phyloP scores from a whole-genome alignment of 108 stramenopile genomes.

The Poteriospumella lacustris region DNA sequence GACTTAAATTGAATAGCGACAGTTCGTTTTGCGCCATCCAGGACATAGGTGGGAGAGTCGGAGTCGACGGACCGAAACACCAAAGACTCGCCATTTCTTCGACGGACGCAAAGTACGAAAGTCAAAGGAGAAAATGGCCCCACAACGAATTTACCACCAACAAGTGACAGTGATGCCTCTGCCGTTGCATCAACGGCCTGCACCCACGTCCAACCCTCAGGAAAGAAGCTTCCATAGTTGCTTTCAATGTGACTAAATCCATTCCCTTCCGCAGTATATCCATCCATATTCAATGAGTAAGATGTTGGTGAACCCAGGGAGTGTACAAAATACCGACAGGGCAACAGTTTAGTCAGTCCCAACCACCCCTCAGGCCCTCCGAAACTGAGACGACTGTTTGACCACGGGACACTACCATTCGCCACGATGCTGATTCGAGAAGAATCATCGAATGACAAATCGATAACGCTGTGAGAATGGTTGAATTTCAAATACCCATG shows the following conservation, averaged over 20 bases:
- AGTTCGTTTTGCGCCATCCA: not conserved
- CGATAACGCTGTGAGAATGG: too few species aligned
- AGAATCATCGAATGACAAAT: too few species aligned
- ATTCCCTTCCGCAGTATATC: not conserved
- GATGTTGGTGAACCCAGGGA: not conserved
- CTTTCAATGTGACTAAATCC: conserved; percentile 1
- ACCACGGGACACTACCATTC: too few species aligned
- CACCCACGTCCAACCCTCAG: conserved; percentile 17
- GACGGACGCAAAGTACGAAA: not conserved
- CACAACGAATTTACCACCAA: conserved; percentile 6
- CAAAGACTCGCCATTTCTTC: not conserved
- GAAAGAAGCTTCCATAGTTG: conserved; percentile 10
- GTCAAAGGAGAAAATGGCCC: not conserved
- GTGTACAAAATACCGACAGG: not conserved
- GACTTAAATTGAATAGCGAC: not conserved
- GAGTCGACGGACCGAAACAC: not conserved
- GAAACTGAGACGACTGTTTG: not conserved
- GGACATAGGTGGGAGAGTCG: not conserved
- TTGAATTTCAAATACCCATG: too few species aligned
- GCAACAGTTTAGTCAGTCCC: not conserved
- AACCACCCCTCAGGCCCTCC: conserved; percentile 12
- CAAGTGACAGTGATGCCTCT: not conserved
- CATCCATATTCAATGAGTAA: not conserved
- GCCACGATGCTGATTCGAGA: too few species aligned
- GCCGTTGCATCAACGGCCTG: not conserved